Evolutionary conservation across 306 rosid species (phyloP).

Genomic region (Trifolium fragiferum): DNA sequence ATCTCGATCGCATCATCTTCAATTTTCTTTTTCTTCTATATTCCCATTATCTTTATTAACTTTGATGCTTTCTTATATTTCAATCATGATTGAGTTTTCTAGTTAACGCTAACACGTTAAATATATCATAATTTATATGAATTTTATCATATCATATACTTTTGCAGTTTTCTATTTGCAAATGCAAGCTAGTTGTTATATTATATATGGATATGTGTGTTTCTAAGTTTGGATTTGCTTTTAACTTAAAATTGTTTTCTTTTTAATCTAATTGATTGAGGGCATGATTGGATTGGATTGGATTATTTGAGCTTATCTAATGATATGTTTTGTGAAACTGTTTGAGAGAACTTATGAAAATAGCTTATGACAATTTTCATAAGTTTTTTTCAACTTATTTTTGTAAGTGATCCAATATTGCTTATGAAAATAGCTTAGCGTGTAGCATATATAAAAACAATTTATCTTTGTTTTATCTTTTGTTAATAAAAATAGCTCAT

Average conservation of each 20-base stretch:
- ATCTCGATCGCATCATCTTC: slow-evolving; percentile 6
- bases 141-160: neutral
- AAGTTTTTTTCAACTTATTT: too few relatives aligned
- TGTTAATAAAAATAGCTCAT: too few relatives aligned
- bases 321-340: too few relatives aligned
- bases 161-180: neutral
- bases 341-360: too few relatives aligned
- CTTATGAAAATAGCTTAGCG: too few relatives aligned
- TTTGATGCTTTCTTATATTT: neutral
- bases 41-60: neutral
- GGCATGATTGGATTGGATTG: too few relatives aligned
- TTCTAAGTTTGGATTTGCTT: neutral
- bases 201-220: slow-evolving; percentile 5
- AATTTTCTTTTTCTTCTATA: neutral
- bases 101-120: neutral
- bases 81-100: neutral
- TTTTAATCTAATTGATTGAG: neutral
- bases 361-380: too few relatives aligned
- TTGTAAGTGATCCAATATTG: too few relatives aligned
- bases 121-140: neutral
- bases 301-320: too few relatives aligned
- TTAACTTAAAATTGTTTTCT: neutral
- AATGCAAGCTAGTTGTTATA: neutral
- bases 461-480: too few relatives aligned
- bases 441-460: too few relatives aligned